Evolutionary conservation across 129 eudicot species (phyloP), one percentile per base, ranked within the genome.

Genomic region (Logfia minima): DNA sequence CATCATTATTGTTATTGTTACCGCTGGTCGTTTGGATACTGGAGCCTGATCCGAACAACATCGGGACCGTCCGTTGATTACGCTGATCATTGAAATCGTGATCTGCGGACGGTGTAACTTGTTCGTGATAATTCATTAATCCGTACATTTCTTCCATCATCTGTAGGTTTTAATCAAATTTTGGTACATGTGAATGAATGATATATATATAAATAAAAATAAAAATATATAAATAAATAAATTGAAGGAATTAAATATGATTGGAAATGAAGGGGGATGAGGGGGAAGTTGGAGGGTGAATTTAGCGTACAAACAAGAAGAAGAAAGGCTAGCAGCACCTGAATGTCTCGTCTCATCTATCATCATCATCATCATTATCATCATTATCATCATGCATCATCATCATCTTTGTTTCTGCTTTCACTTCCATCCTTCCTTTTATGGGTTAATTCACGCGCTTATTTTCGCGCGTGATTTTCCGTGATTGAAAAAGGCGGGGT

Each of bases 231-330:
- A 28, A 62, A 66, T 31, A 34, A 78, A 52, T n/a, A 29, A 22
- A 8, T 1, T 7, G 5, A 19, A 64, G 62, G 58, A 51, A 55
- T 17, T 72, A 60, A 73, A 72, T 43, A 63, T 26, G 77, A 74
- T 23, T 28, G 80, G 79, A 85, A 78, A 75, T 79, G 78, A 83
- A 82, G 77, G 81, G 83, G 75, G 81, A 79, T 79, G 61, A 75
- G 86, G 76, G 81, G 41, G 82, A 18, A 79, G 43, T 43, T 68
- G 55, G 75, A 37, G 80, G 34, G 81, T 77, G 81, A 86, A 73
- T 72, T 73, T 83, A 77, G 87, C 87, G 82, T 86, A 81, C 79
- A 81, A 86, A 83, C 87, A 83, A 80, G 79, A 76, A 69, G 83
- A 86, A 75, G 75, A 80, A 74, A 53, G 77, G 18, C 9, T 29